Evolutionary conservation across 257 asterid genomes (phyloP), one percentile per base, ranked within the genome.

Genomic region (Phtheirospermum japonicum): DNA sequence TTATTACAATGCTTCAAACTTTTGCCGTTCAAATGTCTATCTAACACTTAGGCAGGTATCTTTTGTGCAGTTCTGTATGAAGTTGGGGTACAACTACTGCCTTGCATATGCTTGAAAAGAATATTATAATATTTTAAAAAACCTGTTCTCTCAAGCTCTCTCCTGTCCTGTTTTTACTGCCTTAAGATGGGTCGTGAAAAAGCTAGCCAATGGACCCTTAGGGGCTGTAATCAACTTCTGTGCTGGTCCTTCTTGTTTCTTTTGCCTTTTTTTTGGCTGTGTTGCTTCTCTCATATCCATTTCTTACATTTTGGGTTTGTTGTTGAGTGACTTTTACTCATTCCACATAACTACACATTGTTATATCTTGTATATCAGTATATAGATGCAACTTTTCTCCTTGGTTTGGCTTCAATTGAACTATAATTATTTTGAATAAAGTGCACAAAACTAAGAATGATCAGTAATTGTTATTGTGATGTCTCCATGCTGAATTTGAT

Each of bases 71-170:
- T 36, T 42, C 28, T 51, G 28, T 32, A 46, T n/a, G 26, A 13
- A 28, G 57, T 30, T 61, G 57, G 55, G n/a, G 18, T 26, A 10
- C 53, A 61, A n/a, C 39, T 58, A 36, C 26, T 49, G 59, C 58
- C 31, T 59, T 51, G 4, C 40, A n/a, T 30, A 8, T 39, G n/a
- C 28, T 36, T 43, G 28, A 23, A 31, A n/a, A n/a, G n/a, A n/a
- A n/a, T n/a, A n/a, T n/a, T n/a, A n/a, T n/a, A n/a, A n/a, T n/a
- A n/a, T n/a, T n/a, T n/a, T n/a, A n/a, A n/a, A n/a, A n/a, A n/a
- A n/a, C n/a, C n/a, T n/a, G n/a, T n/a, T n/a, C n/a, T n/a, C n/a
- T n/a, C n/a, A n/a, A n/a, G n/a, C n/a, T n/a, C 37, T 31, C n/a
- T 48, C 16, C 0, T 0, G 42, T 43, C 26, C 4, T 32, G 37